Percentiles rank a stretch among this genome's conserved stretches.
Conservation (phyloP, 305 asterid species). For the Solanum hybrid region DNA sequence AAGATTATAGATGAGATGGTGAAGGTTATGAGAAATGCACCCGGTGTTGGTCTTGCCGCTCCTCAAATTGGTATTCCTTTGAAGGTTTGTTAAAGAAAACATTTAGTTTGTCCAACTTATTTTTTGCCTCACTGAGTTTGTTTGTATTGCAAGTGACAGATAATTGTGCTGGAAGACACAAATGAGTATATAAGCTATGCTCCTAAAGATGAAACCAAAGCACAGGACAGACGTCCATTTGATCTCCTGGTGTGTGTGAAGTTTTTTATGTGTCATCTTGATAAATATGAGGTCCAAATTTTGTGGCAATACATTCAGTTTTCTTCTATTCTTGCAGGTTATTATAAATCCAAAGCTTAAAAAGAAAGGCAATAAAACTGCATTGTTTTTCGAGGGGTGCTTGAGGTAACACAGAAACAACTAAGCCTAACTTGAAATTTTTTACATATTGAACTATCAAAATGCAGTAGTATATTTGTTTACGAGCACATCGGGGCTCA, state of each 20-base stretch:
- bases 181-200: conserved; percentile 61
- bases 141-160: conserved; percentile 32
- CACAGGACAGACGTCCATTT: conserved; percentile 62
- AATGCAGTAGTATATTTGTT: not conserved
- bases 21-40: conserved; percentile 69
- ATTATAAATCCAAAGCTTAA: conserved; percentile 66
- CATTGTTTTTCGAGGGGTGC: conserved; percentile 91
- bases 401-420: conserved; percentile 44
- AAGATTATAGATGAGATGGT: conserved; percentile 80
- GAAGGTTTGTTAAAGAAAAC: conserved; percentile 31
- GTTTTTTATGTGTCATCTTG: not conserved
- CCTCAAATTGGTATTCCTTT: conserved; percentile 91
- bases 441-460: not conserved
- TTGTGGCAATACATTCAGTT: not conserved
- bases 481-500: not conserved
- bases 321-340: conserved; percentile 46
- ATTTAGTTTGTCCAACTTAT: not conserved
- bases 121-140: not conserved
- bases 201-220: conserved; percentile 48
- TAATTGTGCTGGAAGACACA: conserved; percentile 82
- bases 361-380: conserved; percentile 56
- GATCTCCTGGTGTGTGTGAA: conserved; percentile 74
- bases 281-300: not conserved
- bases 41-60: conserved; percentile 98
- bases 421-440: not conserved